Conservation (phyloP, 2,329 filamentous ascomycete genomes). For the Fusarium transvaalense region DNA sequence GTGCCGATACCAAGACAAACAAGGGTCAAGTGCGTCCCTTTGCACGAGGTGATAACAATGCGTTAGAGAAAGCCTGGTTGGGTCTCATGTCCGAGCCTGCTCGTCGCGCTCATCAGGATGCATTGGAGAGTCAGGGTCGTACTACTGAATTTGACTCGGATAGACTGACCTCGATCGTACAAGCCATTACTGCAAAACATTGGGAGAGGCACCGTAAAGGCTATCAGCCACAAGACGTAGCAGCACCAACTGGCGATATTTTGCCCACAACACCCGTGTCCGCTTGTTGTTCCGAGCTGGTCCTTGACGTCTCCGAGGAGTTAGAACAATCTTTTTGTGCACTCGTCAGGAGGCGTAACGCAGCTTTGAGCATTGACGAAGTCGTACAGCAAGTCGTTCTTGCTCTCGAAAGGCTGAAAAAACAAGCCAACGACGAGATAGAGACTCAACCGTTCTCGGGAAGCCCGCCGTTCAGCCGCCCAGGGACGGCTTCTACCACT, state of each 20-base stretch:
- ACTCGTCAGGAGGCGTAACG: conserved; percentile 57
- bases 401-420: conserved; percentile 43
- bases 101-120: conserved; percentile 61
- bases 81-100: conserved; percentile 65
- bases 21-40: conserved; percentile 81
- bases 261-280: conserved; percentile 51
- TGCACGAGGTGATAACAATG: conserved; percentile 80
- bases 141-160: conserved; percentile 28
- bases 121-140: conserved; percentile 36
- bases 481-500: conserved; percentile 34
- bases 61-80: conserved; percentile 83
- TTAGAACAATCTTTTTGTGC: conserved; percentile 65
- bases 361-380: conserved; percentile 57
- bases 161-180: conserved; percentile 53
- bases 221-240: conserved; percentile 50
- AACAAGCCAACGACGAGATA: conserved; percentile 27
- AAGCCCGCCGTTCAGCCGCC: conserved; percentile 31
- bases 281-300: conserved; percentile 64
- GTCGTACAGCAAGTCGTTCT: conserved; percentile 62
- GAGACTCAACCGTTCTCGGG: conserved; percentile 33
- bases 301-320: conserved; percentile 61
- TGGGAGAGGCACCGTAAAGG: conserved; percentile 60
- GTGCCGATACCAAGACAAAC: conserved; percentile 62
- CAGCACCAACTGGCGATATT: conserved; percentile 46
- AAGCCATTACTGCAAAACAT: conserved; percentile 61